Evolutionary conservation across 2,329 filamentous ascomycete genomes (phyloP).

Genomic region (Epichloe scottii): DNA sequence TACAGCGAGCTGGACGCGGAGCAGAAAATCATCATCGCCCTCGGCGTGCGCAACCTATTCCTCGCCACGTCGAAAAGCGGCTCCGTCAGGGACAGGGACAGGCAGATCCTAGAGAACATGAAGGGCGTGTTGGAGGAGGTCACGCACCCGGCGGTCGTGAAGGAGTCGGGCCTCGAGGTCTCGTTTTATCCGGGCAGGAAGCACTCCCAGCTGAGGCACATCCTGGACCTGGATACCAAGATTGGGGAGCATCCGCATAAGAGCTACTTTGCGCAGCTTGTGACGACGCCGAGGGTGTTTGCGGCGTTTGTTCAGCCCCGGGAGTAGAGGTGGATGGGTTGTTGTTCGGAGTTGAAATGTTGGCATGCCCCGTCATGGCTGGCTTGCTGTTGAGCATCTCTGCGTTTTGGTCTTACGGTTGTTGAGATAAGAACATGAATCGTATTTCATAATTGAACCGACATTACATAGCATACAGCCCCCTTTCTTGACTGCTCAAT

Average conservation of each 20-base stretch:
- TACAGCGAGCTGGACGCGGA: background rate
- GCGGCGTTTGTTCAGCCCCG: conserved; percentile 5
- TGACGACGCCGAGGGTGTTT: conserved; percentile 5
- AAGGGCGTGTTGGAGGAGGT: conserved; percentile 1
- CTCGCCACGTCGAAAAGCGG: background rate
- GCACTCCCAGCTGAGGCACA: background rate
- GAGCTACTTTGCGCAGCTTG: conserved; percentile 6
- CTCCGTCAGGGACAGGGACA: conserved; percentile 2
- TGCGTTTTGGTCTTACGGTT: too few relatives aligned
- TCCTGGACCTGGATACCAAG: conserved; percentile 4
- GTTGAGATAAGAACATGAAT: too few relatives aligned
- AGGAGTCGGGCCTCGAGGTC: background rate
- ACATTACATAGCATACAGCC: background rate
- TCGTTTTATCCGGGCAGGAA: conserved; percentile 4
- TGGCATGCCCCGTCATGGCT: too few relatives aligned
- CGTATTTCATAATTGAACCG: too few relatives aligned
- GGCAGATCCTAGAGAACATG: conserved; percentile 4
- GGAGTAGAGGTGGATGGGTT: background rate
- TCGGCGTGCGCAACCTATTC: conserved; percentile 6
- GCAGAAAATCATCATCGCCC: conserved; percentile 6
- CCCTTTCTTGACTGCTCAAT: background rate
- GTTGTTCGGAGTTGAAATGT: background rate
- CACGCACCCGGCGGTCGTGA: background rate
- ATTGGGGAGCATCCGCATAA: background rate
- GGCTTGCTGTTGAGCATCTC: too few relatives aligned